These are phyloP conservation scores for Aspergillus baeticus DNA, from an alignment of 495 filamentous ascomycete species.

Conservation along the genomic window DNA sequence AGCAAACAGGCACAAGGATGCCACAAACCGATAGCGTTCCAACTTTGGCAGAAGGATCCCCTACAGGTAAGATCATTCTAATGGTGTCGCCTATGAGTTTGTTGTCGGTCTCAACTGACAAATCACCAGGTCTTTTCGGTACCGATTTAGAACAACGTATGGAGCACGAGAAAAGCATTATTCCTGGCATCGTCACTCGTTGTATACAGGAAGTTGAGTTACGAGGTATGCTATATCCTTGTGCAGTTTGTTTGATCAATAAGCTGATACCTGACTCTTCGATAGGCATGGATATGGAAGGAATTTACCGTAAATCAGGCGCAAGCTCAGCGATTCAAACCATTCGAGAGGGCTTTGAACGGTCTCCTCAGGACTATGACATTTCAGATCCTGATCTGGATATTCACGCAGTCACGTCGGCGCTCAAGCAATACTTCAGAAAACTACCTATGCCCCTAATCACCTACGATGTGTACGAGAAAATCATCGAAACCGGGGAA, in stretches of 20 bases:
- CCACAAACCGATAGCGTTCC: conserved; percentile 56
- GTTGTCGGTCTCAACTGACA: neutral
- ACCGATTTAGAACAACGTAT: conserved; percentile 83
- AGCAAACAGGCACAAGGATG: conserved; percentile 44
- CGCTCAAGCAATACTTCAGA: conserved; percentile 96
- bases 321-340: conserved; percentile 81
- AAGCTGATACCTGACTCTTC: conserved; percentile 6
- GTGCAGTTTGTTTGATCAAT: neutral
- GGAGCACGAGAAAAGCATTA: conserved; percentile 84
- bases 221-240: conserved; percentile 50
- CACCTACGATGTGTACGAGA: conserved; percentile 90
- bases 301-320: conserved; percentile 97
- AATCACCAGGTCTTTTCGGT: conserved; percentile 70
- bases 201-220: conserved; percentile 98
- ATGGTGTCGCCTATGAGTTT: neutral
- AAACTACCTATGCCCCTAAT: conserved; percentile 89
- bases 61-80: conserved; percentile 35
- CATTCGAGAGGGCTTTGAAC: conserved; percentile 89
- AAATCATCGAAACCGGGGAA: conserved; percentile 70
- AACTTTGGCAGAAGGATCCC: conserved; percentile 53
- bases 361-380: conserved; percentile 67
- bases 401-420: conserved; percentile 93
- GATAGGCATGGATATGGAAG: conserved; percentile 94
- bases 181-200: conserved; percentile 85
- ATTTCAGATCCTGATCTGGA: conserved; percentile 92